These are phyloP conservation scores for Pseudopyricularia javanii DNA, from an alignment of 2,329 filamentous ascomycete species.

Conservation along the genomic window DNA sequence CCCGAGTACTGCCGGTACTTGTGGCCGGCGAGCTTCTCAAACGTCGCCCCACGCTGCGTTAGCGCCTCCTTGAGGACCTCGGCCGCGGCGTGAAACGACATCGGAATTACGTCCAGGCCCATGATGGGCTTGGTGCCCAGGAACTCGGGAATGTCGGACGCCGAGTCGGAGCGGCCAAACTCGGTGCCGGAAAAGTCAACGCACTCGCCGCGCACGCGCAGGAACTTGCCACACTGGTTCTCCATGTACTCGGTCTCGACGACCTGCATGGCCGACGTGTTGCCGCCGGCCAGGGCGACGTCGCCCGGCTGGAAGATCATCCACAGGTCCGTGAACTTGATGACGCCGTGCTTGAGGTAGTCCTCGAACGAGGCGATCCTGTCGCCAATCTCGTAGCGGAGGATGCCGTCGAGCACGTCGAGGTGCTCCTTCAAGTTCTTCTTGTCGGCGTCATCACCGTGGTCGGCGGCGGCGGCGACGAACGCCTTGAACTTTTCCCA, in stretches of 20 bases:
- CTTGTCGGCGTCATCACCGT: conserved; percentile 18
- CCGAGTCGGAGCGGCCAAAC: conserved; percentile 26
- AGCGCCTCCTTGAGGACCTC: conserved; percentile 21
- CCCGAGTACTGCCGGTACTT: conserved; percentile 29
- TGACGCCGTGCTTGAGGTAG: conserved; percentile 37
- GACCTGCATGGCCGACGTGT: conserved; percentile 24
- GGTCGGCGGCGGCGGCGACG: conserved; percentile 18
- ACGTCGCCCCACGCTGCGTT: conserved; percentile 26
- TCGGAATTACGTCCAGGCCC: conserved; percentile 28
- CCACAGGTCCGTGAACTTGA: conserved; percentile 40
- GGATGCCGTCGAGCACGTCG: conserved; percentile 29
- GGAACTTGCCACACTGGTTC: conserved; percentile 23
- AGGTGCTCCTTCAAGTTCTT: conserved; percentile 31
- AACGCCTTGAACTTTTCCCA: conserved; percentile 38
- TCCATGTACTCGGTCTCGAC: conserved; percentile 21
- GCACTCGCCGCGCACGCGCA: conserved; percentile 25
- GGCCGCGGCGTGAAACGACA: conserved; percentile 27
- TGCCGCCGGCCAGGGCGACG: conserved; percentile 22
- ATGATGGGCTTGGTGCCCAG: conserved; percentile 30
- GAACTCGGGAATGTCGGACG: conserved; percentile 26
- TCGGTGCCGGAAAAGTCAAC: conserved; percentile 36
- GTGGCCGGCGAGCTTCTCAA: conserved; percentile 31
- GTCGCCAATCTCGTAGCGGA: conserved; percentile 38
- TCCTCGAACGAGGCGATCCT: conserved; percentile 36
- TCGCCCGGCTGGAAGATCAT: conserved; percentile 37